phyloP scores from a whole-genome alignment of 768 basidiomycete species.

The Suillus tomentosus region DNA sequence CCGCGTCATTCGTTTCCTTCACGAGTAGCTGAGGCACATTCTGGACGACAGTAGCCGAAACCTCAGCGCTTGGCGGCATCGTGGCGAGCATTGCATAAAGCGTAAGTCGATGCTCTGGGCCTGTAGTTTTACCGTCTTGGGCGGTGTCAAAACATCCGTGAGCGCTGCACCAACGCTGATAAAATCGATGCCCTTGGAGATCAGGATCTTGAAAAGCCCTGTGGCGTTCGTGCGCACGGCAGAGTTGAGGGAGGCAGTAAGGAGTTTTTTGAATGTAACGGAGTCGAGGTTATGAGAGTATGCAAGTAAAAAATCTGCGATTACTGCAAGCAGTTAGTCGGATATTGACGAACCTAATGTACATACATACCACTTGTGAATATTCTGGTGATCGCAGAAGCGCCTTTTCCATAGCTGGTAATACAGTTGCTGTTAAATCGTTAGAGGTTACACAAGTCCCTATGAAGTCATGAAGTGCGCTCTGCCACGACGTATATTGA shows the following conservation, averaged over 20 bases:
- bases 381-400: conserved; percentile 81
- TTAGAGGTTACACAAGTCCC: conserved; percentile 47
- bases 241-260: conserved; percentile 58
- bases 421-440: conserved; percentile 53
- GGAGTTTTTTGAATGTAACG: conserved; percentile 52
- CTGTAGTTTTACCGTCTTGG: conserved; percentile 81
- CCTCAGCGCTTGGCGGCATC: conserved; percentile 48
- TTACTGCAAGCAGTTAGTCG: conserved; percentile 39
- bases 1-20: conserved; percentile 82
- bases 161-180: conserved; percentile 49
- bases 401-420: conserved; percentile 80
- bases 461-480: conserved; percentile 65
- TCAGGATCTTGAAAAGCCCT: conserved; percentile 55
- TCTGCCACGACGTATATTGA: conserved; percentile 34
- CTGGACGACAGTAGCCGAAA: conserved; percentile 48
- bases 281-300: conserved; percentile 52
- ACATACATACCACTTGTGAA: conserved; percentile 52
- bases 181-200: conserved; percentile 34
- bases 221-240: conserved; percentile 57
- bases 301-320: conserved; percentile 57
- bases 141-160: conserved; percentile 69
- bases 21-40: conserved; percentile 46
- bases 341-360: conserved; percentile 2
- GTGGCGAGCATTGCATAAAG: conserved; percentile 77
- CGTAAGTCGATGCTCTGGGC: conserved; percentile 81